Percentiles rank a stretch among this genome's conserved stretches.
Evolutionary conservation across 805 yeast genomes (phyloP).

Genomic region (Wickerhamomyces mucosus): DNA sequence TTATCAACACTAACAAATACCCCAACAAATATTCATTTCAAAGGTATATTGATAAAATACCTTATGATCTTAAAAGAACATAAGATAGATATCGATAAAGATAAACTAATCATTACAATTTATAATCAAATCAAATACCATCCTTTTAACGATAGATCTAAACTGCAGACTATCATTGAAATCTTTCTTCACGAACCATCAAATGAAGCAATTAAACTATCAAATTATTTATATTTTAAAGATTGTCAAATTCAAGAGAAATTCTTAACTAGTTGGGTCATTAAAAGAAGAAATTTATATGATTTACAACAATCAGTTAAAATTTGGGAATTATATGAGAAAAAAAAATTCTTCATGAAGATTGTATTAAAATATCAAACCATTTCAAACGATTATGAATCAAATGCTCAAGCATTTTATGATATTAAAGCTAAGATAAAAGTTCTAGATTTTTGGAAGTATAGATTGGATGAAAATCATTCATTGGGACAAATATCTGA

Average conservation of each 20-base stretch:
- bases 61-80: constrained; percentile 10
- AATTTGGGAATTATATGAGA: constrained; percentile 12
- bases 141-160: constrained; percentile 3
- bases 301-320: constrained; percentile 10
- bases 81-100: constrained; percentile 8
- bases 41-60: constrained; percentile 11
- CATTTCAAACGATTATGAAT: constrained; percentile 10
- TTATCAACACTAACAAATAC: constrained; percentile 6
- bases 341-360: constrained; percentile 9
- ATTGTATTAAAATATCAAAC: constrained; percentile 8
- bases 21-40: constrained; percentile 8
- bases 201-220: constrained; percentile 18
- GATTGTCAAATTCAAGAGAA: constrained; percentile 3
- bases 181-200: constrained; percentile 13
- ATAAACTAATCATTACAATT: constrained; percentile 16
- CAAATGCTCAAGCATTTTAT: constrained; percentile 14
- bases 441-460: constrained; percentile 14
- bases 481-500: constrained; percentile 8
- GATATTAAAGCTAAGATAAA: constrained; percentile 8
- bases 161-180: constrained; percentile 12
- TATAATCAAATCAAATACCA: constrained; percentile 11
- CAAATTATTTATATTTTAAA: constrained; percentile 11
- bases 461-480: constrained; percentile 5
- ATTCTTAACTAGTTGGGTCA: constrained; percentile 12
- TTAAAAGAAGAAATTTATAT: constrained; percentile 10